Evolutionary conservation across 2,329 filamentous ascomycete genomes (phyloP), one percentile per base, ranked within the genome.

Genomic region (Penicillium sp.): DNA sequence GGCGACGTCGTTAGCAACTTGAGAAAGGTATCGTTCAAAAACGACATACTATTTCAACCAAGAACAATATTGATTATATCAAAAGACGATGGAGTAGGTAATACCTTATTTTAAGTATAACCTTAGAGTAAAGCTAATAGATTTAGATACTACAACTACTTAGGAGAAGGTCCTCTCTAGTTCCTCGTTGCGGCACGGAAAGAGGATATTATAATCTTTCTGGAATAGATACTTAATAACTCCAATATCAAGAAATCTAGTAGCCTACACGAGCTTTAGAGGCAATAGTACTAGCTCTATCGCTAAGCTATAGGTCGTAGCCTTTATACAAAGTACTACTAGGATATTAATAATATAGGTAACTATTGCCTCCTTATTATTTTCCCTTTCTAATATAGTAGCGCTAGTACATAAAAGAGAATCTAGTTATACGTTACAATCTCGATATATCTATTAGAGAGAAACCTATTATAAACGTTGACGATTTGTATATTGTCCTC

Each of bases 1-100:
- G 41, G 2, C 41, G 44, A 38, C 33, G 41, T 20, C 48, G 44
- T 31, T 10, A 31, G 24, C 24, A 47, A 43, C 25, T 51, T 12
- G 24, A 51, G 49, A 44, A 51, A 41, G 44, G 32, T 9, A 51
- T 51, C 18, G 13, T 47, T 3, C 20, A 51, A 28, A 47, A 25
- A 32, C 40, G 41, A 39, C 25, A 44, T 51, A n/a, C 49, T 27
- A 20, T 40, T n/a, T 47, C 33, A 15, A 51, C 44, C 6, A 51
- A 51, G 9, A 47, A 51, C 13, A 51, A 51, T 23, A 51, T 51
- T 33, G 15, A 39, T 23, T 1, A 28, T 10, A 47, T 51, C 15
- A 47, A 51, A 29, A 32, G 29, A 44, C 9, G 24, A 20, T 51
- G 20, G 49, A 44, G 10, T 1, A 51, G 35, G 49, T 44, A 37